A percentile compares a stretch with the other conserved stretches of the same genome.
phyloP scores from a whole-genome alignment of 129 eudicot genomes.

The Chrysanthemum lavandulifolium region DNA sequence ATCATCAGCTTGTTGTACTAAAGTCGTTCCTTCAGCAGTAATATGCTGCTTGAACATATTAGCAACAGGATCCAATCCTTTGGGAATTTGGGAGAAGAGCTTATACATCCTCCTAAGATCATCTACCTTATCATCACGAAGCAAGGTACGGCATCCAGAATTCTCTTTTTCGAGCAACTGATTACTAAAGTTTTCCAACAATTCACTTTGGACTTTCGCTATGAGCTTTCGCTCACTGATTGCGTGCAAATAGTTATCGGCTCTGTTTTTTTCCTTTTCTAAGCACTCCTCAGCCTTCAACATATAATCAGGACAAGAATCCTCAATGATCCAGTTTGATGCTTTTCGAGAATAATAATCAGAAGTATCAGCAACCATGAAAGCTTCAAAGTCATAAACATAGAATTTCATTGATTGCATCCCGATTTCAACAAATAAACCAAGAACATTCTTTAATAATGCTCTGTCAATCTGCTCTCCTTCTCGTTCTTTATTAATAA shows the following conservation, averaged over 20 bases:
- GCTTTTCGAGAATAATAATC: slow-evolving; percentile 85
- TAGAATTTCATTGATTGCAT: slow-evolving; percentile 66
- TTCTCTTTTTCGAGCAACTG: slow-evolving; percentile 84
- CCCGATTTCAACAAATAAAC: slow-evolving; percentile 65
- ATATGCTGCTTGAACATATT: slow-evolving; percentile 85
- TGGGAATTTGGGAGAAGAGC: slow-evolving; percentile 53
- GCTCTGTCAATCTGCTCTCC: slow-evolving; percentile 87
- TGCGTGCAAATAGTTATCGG: slow-evolving; percentile 61
- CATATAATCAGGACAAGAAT: slow-evolving; percentile 95
- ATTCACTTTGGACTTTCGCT: slow-evolving; percentile 78
- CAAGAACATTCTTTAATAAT: slow-evolving; percentile 61
- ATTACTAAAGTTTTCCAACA: slow-evolving; percentile 52
- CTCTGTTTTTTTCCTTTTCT: slow-evolving; percentile 79
- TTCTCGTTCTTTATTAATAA: slow-evolving; percentile 81
- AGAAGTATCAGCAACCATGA: slow-evolving; percentile 64
- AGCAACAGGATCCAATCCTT: slow-evolving; percentile 80
- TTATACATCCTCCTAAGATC: slow-evolving; percentile 81
- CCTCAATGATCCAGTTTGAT: slow-evolving; percentile 72
- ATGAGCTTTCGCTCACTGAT: slow-evolving; percentile 78
- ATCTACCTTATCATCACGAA: slow-evolving; percentile 83
- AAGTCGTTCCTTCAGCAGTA: slow-evolving; percentile 61
- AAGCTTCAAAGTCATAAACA: slow-evolving; percentile 59
- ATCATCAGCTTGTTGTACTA: slow-evolving; percentile 86
- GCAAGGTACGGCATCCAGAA: slow-evolving; percentile 76
- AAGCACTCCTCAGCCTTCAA: slow-evolving; percentile 92